Conservation (phyloP, 257 asterid genomes). For the Thymus quinquecostatus region DNA sequence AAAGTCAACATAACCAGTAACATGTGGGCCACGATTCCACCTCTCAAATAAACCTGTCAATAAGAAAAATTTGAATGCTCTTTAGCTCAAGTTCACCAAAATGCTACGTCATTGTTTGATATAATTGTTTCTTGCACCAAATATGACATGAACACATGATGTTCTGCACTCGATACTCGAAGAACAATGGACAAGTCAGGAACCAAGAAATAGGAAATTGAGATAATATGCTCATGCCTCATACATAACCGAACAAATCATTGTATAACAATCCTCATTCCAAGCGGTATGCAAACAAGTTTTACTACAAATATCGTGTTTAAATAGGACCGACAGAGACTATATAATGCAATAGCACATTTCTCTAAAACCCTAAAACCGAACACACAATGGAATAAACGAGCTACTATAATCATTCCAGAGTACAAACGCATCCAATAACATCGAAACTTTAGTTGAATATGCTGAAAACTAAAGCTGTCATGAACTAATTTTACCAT, state of each 20-base stretch:
- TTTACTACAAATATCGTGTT: not conserved
- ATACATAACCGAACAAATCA: not conserved
- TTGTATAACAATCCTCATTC: not conserved
- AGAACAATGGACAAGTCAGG: not conserved
- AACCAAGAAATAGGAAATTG: not conserved
- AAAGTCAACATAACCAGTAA: conserved; percentile 87
- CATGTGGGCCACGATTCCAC: conserved; percentile 94
- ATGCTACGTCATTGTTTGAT: not conserved
- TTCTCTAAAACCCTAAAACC: not conserved
- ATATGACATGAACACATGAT: conserved; percentile 6
- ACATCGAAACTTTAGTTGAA: not conserved
- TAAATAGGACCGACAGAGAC: not conserved
- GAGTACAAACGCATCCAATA: conserved; percentile 7
- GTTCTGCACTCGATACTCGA: not conserved
- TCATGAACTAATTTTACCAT: conserved; percentile 2
- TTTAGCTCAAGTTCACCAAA: conserved; percentile 16
- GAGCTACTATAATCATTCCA: conserved; percentile 17
- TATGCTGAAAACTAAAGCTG: conserved; percentile 3
- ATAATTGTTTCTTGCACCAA: not conserved
- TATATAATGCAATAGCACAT: not conserved
- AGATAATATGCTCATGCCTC: not conserved
- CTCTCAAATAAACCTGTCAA: conserved; percentile 70
- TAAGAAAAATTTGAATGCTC: conserved; percentile 16
- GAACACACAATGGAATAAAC: not conserved
- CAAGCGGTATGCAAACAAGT: not conserved